A percentile compares a stretch with the other conserved stretches of the same genome.
These are phyloP conservation scores for Exophiala sideris DNA, from an alignment of 2,329 filamentous ascomycete species.

Conservation along the genomic window DNA sequence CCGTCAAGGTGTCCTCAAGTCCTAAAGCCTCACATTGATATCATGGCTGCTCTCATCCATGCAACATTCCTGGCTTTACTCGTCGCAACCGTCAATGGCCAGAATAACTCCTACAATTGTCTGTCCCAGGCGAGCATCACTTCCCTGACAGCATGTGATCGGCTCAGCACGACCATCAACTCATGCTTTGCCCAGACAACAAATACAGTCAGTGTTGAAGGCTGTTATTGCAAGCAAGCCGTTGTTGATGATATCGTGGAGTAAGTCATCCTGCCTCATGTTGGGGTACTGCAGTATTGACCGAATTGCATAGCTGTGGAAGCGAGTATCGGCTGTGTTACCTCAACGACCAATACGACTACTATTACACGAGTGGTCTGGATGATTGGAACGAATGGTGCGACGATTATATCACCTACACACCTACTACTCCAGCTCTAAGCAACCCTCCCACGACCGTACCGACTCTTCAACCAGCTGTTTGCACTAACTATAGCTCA, in stretches of 20 bases:
- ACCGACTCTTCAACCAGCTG: neutral
- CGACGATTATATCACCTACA: neutral
- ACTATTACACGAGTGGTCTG: neutral
- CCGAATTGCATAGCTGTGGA: neutral
- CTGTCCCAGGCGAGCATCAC: neutral
- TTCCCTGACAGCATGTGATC: neutral
- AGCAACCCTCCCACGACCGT: neutral
- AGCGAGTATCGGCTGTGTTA: neutral
- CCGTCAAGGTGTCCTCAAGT: no score
- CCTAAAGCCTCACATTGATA: no score
- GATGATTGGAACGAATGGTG: neutral
- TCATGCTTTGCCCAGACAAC: neutral
- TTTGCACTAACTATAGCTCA: neutral
- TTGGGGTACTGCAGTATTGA: neutral
- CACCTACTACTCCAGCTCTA: neutral
- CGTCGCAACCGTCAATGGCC: no score
- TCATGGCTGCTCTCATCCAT: no score
- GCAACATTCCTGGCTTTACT: no score
- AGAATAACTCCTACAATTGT: neutral
- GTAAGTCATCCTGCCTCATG: neutral
- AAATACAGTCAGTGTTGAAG: neutral
- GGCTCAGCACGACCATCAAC: neutral
- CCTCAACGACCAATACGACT: conserved; percentile 1
- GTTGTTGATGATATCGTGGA: neutral
- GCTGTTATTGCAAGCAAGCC: neutral